These are phyloP conservation scores for Penicillium sp. DNA, from an alignment of 2,329 filamentous ascomycete species.

Conservation along the genomic window DNA sequence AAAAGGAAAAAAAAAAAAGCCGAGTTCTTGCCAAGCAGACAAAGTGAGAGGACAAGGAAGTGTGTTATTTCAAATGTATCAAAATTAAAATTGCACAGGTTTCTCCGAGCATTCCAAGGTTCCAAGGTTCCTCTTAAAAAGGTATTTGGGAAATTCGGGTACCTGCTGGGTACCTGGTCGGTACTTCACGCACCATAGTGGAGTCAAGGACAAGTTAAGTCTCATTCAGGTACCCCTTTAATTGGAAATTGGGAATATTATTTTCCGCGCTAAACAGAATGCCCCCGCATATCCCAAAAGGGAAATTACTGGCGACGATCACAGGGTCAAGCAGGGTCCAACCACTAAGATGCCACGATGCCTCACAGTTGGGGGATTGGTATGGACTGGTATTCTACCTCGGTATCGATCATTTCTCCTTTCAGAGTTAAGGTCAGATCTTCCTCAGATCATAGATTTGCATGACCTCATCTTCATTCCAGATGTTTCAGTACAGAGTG, in stretches of 20 bases:
- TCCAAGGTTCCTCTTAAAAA: slow-evolving; percentile 8
- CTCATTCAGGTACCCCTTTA: slow-evolving; percentile 2
- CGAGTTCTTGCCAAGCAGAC: background rate
- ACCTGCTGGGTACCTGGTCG: slow-evolving; percentile 4
- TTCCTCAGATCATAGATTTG: background rate
- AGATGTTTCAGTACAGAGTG: background rate
- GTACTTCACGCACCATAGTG: slow-evolving; percentile 8
- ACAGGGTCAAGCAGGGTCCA: slow-evolving; percentile 15
- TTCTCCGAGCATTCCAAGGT: slow-evolving; percentile 15
- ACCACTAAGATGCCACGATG: slow-evolving; percentile 9
- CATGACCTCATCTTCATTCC: slow-evolving; percentile 8
- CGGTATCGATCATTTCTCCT: slow-evolving; percentile 8
- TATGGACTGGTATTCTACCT: background rate
- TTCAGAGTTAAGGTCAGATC: slow-evolving; percentile 4
- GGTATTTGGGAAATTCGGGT: background rate
- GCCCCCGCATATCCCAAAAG: slow-evolving; percentile 13
- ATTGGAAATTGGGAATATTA: slow-evolving; percentile 9
- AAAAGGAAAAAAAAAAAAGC: background rate
- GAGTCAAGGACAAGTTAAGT: background rate
- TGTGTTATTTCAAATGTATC: background rate
- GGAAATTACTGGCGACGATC: slow-evolving; percentile 17
- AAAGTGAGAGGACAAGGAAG: background rate
- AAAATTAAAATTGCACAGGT: background rate
- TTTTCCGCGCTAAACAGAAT: slow-evolving; percentile 10
- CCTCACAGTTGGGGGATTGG: background rate